Percentiles rank a stretch among this genome's conserved stretches.
phyloP scores from a whole-genome alignment of 2,329 filamentous ascomycete genomes.

The Neofusicoccum umdonicola region DNA sequence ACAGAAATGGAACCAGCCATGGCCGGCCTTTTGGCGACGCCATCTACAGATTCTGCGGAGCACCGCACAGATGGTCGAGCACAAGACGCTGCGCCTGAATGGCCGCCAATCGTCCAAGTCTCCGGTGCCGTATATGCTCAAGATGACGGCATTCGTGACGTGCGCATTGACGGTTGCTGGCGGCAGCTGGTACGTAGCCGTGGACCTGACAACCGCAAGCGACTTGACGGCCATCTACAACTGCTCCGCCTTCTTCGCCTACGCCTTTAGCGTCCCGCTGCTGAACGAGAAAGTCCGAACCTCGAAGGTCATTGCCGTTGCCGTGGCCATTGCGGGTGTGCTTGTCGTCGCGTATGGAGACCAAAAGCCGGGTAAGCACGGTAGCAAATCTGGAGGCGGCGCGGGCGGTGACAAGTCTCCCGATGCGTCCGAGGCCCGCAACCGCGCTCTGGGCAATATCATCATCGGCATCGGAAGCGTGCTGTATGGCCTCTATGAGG shows the following conservation, averaged over 20 bases:
- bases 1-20: slow-evolving; percentile 75
- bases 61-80: slow-evolving; percentile 82
- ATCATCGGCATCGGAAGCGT: slow-evolving; percentile 89
- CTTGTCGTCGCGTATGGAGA: slow-evolving; percentile 95
- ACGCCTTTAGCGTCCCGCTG: slow-evolving; percentile 90
- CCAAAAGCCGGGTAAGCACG: slow-evolving; percentile 52
- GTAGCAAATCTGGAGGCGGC: slow-evolving; percentile 55
- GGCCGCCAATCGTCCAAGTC: slow-evolving; percentile 45
- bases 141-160: slow-evolving; percentile 78
- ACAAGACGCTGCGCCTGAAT: slow-evolving; percentile 68
- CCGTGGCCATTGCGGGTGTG: slow-evolving; percentile 83
- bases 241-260: slow-evolving; percentile 97
- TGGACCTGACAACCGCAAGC: slow-evolving; percentile 86
- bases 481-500: slow-evolving; percentile 94
- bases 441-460: slow-evolving; percentile 78
- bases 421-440: slow-evolving; percentile 55
- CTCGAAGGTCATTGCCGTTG: slow-evolving; percentile 83
- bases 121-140: slow-evolving; percentile 71
- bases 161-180: slow-evolving; percentile 85
- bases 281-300: slow-evolving; percentile 78
- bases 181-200: slow-evolving; percentile 91
- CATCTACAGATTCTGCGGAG: slow-evolving; percentile 63
- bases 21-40: slow-evolving; percentile 80
- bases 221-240: slow-evolving; percentile 99
- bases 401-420: slow-evolving; percentile 47